These are phyloP conservation scores for Lactarius hengduanensis DNA, from an alignment of 768 basidiomycete genomes.

Conservation along the genomic window DNA sequence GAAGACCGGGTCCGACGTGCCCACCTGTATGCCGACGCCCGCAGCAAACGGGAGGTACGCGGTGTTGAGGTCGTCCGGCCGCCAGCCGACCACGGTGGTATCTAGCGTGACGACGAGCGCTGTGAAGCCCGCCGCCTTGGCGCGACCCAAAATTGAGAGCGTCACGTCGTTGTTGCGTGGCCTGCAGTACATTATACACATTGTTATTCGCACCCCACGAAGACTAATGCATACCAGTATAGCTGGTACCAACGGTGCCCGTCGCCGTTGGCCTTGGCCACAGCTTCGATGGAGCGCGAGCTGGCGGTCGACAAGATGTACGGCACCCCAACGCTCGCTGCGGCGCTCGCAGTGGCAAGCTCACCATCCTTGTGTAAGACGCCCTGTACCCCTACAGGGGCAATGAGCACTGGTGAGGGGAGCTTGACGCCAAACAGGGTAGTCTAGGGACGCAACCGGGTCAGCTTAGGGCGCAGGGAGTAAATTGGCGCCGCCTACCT, in stretches of 20 bases:
- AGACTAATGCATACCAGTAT: constrained; percentile 52
- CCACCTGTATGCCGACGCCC: constrained; percentile 65
- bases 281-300: constrained; percentile 68
- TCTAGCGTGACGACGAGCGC: constrained; percentile 80
- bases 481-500: constrained; percentile 43
- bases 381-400: constrained; percentile 71
- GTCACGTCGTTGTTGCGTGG: constrained; percentile 59
- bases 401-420: constrained; percentile 60
- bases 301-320: constrained; percentile 78
- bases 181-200: constrained; percentile 35
- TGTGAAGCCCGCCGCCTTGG: constrained; percentile 62
- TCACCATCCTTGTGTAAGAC: constrained; percentile 72
- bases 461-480: background rate
- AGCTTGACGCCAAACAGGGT: constrained; percentile 69
- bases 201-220: no score
- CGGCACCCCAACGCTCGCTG: constrained; percentile 58
- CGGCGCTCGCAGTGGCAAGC: constrained; percentile 57
- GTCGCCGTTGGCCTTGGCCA: constrained; percentile 69
- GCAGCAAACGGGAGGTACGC: constrained; percentile 66
- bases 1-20: constrained; percentile 74
- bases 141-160: constrained; percentile 62
- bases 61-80: constrained; percentile 67
- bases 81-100: constrained; percentile 71
- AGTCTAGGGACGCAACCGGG: constrained; percentile 44
- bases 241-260: constrained; percentile 79